phyloP scores from a whole-genome alignment of 1,284 basidiomycete genomes.

The Thelephora terrestris region DNA sequence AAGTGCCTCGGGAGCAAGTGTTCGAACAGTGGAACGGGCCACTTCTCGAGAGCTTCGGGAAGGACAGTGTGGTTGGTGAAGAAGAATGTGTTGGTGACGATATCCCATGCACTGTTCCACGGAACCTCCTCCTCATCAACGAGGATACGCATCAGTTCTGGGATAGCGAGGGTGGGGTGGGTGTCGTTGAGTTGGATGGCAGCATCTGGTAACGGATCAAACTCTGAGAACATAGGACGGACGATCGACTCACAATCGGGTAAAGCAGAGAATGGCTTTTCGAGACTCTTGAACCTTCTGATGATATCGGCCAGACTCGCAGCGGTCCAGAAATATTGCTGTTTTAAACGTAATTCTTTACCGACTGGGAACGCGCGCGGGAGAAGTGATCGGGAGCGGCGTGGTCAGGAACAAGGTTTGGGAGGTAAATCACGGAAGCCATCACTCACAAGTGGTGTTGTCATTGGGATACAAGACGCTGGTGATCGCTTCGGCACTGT shows the following conservation, averaged over 20 bases:
- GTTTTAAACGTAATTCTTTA: constrained; percentile 87
- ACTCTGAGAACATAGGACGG: not conserved
- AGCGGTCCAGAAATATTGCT: constrained; percentile 90
- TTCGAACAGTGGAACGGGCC: constrained; percentile 78
- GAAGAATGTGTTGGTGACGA: constrained; percentile 82
- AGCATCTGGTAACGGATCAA: constrained; percentile 38
- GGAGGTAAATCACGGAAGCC: not conserved
- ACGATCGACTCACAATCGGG: constrained; percentile 56
- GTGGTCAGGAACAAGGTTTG: not conserved
- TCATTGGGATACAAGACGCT: constrained; percentile 84
- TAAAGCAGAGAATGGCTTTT: constrained; percentile 65
- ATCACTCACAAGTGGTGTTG: constrained; percentile 52
- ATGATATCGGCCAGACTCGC: constrained; percentile 83
- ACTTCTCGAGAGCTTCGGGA: constrained; percentile 62
- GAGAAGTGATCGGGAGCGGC: constrained; percentile 3
- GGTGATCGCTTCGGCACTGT: constrained; percentile 85
- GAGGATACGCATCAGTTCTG: constrained; percentile 87
- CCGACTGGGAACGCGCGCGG: constrained; percentile 41
- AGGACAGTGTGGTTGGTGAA: constrained; percentile 90
- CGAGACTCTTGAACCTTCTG: constrained; percentile 72
- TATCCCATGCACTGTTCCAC: constrained; percentile 79
- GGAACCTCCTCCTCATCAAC: constrained; percentile 82
- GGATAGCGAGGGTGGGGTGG: constrained; percentile 87
- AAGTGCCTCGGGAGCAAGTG: constrained; percentile 76
- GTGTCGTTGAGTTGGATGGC: constrained; percentile 91